A percentile compares a stretch with the other conserved stretches of the same genome.
Evolutionary conservation across 768 basidiomycete genomes (phyloP).

Genomic region (Pulveroboletus sp.): DNA sequence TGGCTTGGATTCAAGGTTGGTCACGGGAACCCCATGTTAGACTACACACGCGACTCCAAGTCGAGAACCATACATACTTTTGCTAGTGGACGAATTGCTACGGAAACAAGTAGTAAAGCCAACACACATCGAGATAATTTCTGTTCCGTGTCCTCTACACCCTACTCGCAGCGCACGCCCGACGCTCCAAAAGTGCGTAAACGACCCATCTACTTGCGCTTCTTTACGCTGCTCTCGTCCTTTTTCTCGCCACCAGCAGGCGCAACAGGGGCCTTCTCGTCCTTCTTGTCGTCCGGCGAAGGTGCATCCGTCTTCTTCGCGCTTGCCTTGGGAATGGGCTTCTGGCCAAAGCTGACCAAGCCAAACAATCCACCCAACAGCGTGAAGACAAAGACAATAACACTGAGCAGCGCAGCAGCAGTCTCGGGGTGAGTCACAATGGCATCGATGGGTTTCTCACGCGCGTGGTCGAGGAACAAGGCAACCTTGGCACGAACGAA

Average conservation of each 20-base stretch:
- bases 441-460: conserved; percentile 71
- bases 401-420: conserved; percentile 70
- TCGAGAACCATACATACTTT: conserved; percentile 27
- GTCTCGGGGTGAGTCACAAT: conserved; percentile 89
- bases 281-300: conserved; percentile 63
- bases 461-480: conserved; percentile 75
- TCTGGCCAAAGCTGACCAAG: conserved; percentile 67
- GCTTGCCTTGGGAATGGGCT: conserved; percentile 63
- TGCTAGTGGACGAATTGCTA: conserved; percentile 11
- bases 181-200: too few relatives aligned
- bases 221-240: conserved; percentile 65
- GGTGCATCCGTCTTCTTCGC: conserved; percentile 74
- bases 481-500: conserved; percentile 77
- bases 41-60: conserved; percentile 3
- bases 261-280: conserved; percentile 61
- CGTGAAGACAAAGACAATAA: conserved; percentile 75
- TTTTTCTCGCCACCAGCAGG: conserved; percentile 73
- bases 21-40: conserved; percentile 1
- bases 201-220: conserved; percentile 52
- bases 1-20: background rate
- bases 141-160: conserved; percentile 2
- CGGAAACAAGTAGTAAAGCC: conserved; percentile 16
- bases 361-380: conserved; percentile 81
- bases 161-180: conserved; percentile 11
- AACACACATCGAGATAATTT: conserved; percentile 2